Evolutionary conservation across 2,329 filamentous ascomycete genomes (phyloP).

Genomic region (Fragosphaeria purpurea): DNA sequence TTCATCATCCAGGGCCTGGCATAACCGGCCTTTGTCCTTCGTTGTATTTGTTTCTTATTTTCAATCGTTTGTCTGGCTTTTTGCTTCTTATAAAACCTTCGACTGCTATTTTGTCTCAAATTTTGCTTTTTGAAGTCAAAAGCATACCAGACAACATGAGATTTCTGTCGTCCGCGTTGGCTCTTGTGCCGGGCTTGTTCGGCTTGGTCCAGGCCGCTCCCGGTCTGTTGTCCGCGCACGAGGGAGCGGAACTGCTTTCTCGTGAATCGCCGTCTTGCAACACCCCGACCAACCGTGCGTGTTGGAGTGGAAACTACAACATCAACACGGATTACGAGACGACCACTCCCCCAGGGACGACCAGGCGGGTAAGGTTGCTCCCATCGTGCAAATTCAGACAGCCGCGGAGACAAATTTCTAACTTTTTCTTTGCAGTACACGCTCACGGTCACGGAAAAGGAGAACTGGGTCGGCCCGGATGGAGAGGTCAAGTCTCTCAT

Average conservation of each 20-base stretch:
- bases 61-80: neutral
- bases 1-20: neutral
- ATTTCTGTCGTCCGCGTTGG: conserved; percentile 4
- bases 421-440: conserved; percentile 7
- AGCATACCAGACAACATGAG: neutral
- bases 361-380: no score
- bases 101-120: no score
- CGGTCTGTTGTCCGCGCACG: neutral
- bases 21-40: neutral
- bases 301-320: conserved; percentile 8
- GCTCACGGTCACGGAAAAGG: conserved; percentile 7
- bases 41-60: neutral
- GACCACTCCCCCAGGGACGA: neutral
- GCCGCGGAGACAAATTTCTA: no score
- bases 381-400: no score
- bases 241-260: neutral
- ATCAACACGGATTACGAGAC: conserved; percentile 15
- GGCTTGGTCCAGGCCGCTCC: conserved; percentile 5
- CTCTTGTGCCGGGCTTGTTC: conserved; percentile 7
- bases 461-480: conserved; percentile 13
- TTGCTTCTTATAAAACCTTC: no score
- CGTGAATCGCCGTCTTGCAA: conserved; percentile 7
- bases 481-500: conserved; percentile 7
- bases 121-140: no score
- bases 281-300: conserved; percentile 9